Percentiles rank a stretch among this genome's conserved stretches.
phyloP scores from a whole-genome alignment of 345 rosid species.

The Limnanthes douglasii region DNA sequence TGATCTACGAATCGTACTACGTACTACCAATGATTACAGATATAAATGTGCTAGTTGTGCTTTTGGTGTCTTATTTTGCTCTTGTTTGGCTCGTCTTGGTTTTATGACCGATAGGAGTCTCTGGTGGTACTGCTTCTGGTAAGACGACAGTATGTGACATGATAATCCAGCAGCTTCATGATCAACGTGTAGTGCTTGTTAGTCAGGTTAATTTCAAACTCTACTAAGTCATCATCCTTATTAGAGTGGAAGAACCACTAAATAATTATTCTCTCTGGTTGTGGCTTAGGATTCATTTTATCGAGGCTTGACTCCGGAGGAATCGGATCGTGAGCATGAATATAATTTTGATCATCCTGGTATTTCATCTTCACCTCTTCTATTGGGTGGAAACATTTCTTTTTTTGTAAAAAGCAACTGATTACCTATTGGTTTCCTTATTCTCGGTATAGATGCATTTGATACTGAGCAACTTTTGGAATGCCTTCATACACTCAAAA shows the following conservation, averaged over 20 bases:
- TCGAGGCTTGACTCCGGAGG: slow-evolving; percentile 81
- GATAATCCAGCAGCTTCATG: slow-evolving; percentile 98
- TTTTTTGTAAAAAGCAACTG: no score
- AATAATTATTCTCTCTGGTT: no score
- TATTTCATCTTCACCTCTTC: slow-evolving; percentile 9
- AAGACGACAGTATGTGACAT: slow-evolving; percentile 98
- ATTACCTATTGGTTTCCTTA: not conserved
- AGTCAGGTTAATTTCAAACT: slow-evolving; percentile 48
- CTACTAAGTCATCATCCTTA: not conserved
- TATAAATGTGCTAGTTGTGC: no score
- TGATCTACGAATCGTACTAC: no score
- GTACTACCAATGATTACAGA: no score
- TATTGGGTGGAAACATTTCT: not conserved
- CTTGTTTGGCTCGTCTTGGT: not conserved
- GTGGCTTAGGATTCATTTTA: slow-evolving; percentile 77
- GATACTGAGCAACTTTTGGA: slow-evolving; percentile 96
- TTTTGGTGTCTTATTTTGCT: not conserved
- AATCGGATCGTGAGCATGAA: slow-evolving; percentile 65
- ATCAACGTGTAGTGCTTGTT: slow-evolving; percentile 91
- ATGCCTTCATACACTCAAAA: slow-evolving; percentile 53
- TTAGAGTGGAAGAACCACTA: no score
- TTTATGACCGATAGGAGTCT: slow-evolving; percentile 42
- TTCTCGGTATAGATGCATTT: slow-evolving; percentile 56
- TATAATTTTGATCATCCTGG: slow-evolving; percentile 99
- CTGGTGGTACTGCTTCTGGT: slow-evolving; percentile 99